A percentile compares a stretch with the other conserved stretches of the same genome.
Conservation (phyloP, 208 protist genomes). For the Trypanosomatidae sp. region DNA sequence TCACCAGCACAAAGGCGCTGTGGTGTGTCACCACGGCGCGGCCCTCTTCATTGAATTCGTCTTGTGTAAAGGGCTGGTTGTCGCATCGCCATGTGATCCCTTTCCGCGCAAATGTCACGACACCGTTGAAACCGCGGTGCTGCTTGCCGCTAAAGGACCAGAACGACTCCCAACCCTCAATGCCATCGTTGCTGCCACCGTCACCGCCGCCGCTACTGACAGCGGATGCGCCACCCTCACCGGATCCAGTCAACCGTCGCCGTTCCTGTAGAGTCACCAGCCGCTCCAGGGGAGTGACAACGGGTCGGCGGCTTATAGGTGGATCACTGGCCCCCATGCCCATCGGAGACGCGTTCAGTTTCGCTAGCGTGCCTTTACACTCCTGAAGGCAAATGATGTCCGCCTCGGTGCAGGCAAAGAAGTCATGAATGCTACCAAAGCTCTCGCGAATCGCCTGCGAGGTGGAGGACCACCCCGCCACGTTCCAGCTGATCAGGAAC, state of each 20-base stretch:
- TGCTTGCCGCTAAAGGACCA: conserved; percentile 69
- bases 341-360: conserved; percentile 46
- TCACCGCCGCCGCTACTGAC: not conserved
- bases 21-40: conserved; percentile 79
- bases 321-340: conserved; percentile 74
- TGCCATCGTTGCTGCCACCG: conserved; percentile 22
- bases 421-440: conserved; percentile 71
- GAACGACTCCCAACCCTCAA: conserved; percentile 85
- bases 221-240: not conserved
- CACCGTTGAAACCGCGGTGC: conserved; percentile 86
- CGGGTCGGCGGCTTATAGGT: conserved; percentile 13
- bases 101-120: conserved; percentile 79
- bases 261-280: conserved; percentile 1
- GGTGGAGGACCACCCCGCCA: conserved; percentile 85
- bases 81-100: conserved; percentile 73
- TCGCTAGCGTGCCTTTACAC: conserved; percentile 69
- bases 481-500: conserved; percentile 90
- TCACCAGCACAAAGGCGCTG: conserved; percentile 76
- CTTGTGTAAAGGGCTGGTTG: conserved; percentile 56
- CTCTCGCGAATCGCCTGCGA: conserved; percentile 60
- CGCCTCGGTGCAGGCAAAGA: conserved; percentile 62
- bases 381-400: conserved; percentile 89
- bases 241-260: not conserved
- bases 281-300: conserved; percentile 13
- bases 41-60: conserved; percentile 81